Base-by-base conservation (phyloP, 768 basidiomycete genomes). In the Pleurotus sapidus region DNA sequence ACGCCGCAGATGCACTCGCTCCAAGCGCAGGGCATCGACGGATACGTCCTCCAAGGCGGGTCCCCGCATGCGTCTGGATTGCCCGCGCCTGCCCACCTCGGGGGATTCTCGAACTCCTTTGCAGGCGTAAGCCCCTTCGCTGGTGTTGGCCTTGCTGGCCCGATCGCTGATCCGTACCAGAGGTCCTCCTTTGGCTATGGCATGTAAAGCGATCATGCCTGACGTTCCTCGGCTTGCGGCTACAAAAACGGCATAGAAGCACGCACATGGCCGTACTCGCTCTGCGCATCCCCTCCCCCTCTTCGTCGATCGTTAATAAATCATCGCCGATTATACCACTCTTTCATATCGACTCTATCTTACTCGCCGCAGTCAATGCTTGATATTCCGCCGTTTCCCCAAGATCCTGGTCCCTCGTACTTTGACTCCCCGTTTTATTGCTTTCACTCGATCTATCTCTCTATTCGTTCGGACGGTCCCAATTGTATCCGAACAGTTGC, bases 141-240 rank as follows among this genome's bases (percentile, higher is more conserved):
- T 65, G 83, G 80, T 65, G 76, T 77, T 39, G 83, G 79, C 69
- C 71, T 85, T 40, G 77, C 79, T 24, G 72, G 68, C 46, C 75
- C 82, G 40, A 74, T 87, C 65, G 83, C 77, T 65, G 90, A 91
- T 71, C 88, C 87, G 34, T 93, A 93, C 77, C 88, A 89, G 75
- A 77, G 84, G 67, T 76, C 84, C 47, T 74, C 77, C 61, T 93
- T 87, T 65, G 87, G 85, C 58, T 93, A 93, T 65, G 85, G 88
- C 67, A 90, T 91, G 88, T 92, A 81, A 85, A 73, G 53, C 17
- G 34, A 30, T 45, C 50, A 24, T 57, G 14, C 11, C 20, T 45
- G 12, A 20, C 30, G 11, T 11, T 7, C 8, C 30, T 9, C 30
- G 30, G 30, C 30, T 34, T 11, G 30, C 30, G 30, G 30, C 30